phyloP scores from a whole-genome alignment of 2,329 filamentous ascomycete species.

The Ascochyta lentis region DNA sequence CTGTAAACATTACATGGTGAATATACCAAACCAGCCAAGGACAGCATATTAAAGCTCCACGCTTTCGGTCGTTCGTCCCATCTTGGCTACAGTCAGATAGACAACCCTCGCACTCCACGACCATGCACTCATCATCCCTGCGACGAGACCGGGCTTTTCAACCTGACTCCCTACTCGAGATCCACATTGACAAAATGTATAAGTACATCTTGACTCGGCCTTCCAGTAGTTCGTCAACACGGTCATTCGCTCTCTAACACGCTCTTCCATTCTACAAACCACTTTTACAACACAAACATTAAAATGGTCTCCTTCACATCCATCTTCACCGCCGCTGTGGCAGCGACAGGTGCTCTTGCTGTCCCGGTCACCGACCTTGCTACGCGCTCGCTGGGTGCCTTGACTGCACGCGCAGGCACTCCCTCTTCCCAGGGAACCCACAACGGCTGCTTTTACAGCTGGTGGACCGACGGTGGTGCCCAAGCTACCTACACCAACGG shows the following conservation, averaged over 20 bases:
- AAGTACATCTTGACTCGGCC: conserved; percentile 25
- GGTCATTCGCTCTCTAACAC: conserved; percentile 18
- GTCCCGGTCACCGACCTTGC: conserved; percentile 44
- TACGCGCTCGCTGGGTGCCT: conserved; percentile 43
- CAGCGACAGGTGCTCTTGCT: conserved; percentile 33
- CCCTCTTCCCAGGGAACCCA: conserved; percentile 58
- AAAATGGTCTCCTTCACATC: conserved; percentile 42
- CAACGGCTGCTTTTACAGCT: conserved; percentile 67
- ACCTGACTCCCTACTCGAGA: conserved; percentile 7
- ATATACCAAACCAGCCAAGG: conserved; percentile 22
- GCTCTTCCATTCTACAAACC: conserved; percentile 16
- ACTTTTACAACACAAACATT: conserved; percentile 5
- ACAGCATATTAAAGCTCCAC: conserved; percentile 25
- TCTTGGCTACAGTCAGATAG: conserved; percentile 27
- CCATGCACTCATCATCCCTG: conserved; percentile 21
- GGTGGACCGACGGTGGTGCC: conserved; percentile 63
- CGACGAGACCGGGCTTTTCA: conserved; percentile 13
- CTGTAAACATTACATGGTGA: background rate
- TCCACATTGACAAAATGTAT: conserved; percentile 21
- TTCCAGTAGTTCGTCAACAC: conserved; percentile 17
- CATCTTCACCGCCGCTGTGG: conserved; percentile 34
- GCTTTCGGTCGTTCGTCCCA: conserved; percentile 21
- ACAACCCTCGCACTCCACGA: conserved; percentile 17
- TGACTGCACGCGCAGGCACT: conserved; percentile 49
- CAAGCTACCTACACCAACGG: conserved; percentile 63